phyloP scores from a whole-genome alignment of 2,329 filamentous ascomycete genomes.

The Tolypocladium guangdongense region DNA sequence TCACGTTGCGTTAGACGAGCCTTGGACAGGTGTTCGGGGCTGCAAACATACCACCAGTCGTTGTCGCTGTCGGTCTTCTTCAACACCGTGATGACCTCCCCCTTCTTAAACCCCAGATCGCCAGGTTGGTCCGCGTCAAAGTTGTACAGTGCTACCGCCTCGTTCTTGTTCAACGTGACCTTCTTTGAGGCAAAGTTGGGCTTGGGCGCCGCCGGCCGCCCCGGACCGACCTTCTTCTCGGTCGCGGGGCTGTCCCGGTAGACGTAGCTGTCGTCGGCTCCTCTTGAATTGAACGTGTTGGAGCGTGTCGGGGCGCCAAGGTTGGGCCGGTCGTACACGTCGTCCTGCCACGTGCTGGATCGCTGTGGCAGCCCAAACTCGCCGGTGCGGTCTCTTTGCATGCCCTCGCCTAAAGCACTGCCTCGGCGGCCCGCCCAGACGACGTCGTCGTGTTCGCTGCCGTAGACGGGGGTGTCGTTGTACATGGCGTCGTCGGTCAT shows the following conservation, averaged over 20 bases:
- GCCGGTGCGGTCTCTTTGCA: constrained; percentile 23
- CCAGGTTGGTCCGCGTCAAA: constrained; percentile 92
- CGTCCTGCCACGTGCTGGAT: constrained; percentile 64
- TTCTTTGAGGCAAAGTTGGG: constrained; percentile 60
- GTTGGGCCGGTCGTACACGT: constrained; percentile 55
- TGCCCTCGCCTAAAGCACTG: constrained; percentile 57
- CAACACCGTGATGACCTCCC: constrained; percentile 86
- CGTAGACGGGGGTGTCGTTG: constrained; percentile 88
- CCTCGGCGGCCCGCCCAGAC: constrained; percentile 73
- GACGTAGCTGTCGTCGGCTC: constrained; percentile 38
- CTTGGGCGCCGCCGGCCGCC: constrained; percentile 77
- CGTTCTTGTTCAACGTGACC: constrained; percentile 53
- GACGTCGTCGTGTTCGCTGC: constrained; percentile 69
- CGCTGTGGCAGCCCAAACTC: constrained; percentile 48
- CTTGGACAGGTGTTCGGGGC: background rate
- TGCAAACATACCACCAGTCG: constrained; percentile 72
- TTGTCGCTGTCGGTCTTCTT: constrained; percentile 91
- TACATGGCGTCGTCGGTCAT: constrained; percentile 60
- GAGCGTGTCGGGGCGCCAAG: constrained; percentile 33
- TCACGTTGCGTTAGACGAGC: background rate
- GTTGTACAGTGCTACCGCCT: constrained; percentile 83
- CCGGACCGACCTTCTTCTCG: constrained; percentile 47
- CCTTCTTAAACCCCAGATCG: constrained; percentile 93
- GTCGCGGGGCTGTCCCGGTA: constrained; percentile 34
- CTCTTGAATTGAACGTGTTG: constrained; percentile 36